Evolutionary conservation across 352 stramenopile genomes (phyloP).

Genomic region (Detonula confervacea): DNA sequence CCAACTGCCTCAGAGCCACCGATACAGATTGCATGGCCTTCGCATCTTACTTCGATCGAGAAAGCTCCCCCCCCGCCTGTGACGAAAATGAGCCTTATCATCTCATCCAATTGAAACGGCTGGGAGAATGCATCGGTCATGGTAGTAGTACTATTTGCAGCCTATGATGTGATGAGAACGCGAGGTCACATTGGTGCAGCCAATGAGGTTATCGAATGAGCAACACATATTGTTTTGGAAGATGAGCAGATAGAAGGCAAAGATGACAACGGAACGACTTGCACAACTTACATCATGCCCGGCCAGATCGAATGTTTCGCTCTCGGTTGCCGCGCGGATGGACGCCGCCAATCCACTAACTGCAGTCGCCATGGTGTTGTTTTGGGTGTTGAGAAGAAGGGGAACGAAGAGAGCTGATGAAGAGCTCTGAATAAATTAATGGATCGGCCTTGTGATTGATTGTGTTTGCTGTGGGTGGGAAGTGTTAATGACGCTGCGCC

Average conservation of each 20-base stretch:
- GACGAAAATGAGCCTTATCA: constrained; percentile 87
- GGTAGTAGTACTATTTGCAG: constrained; percentile 56
- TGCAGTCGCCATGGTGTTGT: background rate
- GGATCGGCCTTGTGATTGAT: too few species aligned
- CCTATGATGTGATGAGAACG: background rate
- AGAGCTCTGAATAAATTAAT: background rate
- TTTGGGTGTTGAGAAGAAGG: background rate
- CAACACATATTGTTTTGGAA: too few species aligned
- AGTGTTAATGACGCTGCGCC: too few species aligned
- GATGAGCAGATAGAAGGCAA: too few species aligned
- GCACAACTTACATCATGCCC: constrained; percentile 54
- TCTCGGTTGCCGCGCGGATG: constrained; percentile 51
- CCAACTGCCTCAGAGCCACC: constrained; percentile 70
- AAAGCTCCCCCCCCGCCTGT: constrained; percentile 84
- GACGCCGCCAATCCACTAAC: constrained; percentile 29
- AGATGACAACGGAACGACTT: too few species aligned
- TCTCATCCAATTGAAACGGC: constrained; percentile 69
- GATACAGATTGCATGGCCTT: constrained; percentile 80
- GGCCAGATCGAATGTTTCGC: constrained; percentile 78
- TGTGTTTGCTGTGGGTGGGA: too few species aligned
- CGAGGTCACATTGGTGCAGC: background rate
- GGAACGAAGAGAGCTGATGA: background rate
- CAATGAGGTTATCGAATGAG: too few species aligned
- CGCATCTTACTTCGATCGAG: constrained; percentile 84
- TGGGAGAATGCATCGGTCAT: constrained; percentile 75